Evolutionary conservation across 2,329 filamentous ascomycete species (phyloP), one percentile per base, ranked within the genome.

Genomic region (Colletotrichum gloeosporioides): DNA sequence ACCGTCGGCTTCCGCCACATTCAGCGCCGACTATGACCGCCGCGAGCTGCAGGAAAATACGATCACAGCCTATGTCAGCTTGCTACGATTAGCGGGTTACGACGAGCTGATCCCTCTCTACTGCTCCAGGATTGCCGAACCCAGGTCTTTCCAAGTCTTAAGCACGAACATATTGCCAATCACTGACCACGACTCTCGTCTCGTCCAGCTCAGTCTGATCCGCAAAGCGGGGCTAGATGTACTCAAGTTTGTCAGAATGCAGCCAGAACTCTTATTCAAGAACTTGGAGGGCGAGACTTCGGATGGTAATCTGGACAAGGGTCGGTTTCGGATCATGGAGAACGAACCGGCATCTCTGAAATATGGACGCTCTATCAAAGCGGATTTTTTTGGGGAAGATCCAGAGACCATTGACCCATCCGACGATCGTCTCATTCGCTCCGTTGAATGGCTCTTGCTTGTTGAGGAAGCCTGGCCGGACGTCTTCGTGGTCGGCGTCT

Each of bases 31-130:
- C 12, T 36, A 55, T n/a, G 82, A 86, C 25, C 82, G 84, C 70
- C 84, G 86, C 39, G 86, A 88, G 68, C 89, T 89, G 18, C 90
- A 93, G 78, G 94, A 98, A 81, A 95, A 95, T 80, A 92, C 96
- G 63, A 88, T 98, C 69, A 92, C 94, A 1, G 93, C 92, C 6
- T 99, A 99, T 82, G 94, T 98, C 71, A 94, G 94, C 80, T 93
- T 94, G 77, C 86, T 99, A 49, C 92, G 95, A 59, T 89, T 94
- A 63, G 91, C 92, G 18, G 92, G 92, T 39, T 91, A 97, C 71
- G 92, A 94, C 75, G 93, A 96, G 77, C 86, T 97, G 57, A 94
- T 98, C 71, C 96, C 97, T 1, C 87, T 98, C 1, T 99, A 99
- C 83, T 96, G 95, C 77, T 95, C 95, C 10, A 93, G 95, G 80